phyloP scores from a whole-genome alignment of 176 grass and related monocot species.

The Microstegium vimineum region DNA sequence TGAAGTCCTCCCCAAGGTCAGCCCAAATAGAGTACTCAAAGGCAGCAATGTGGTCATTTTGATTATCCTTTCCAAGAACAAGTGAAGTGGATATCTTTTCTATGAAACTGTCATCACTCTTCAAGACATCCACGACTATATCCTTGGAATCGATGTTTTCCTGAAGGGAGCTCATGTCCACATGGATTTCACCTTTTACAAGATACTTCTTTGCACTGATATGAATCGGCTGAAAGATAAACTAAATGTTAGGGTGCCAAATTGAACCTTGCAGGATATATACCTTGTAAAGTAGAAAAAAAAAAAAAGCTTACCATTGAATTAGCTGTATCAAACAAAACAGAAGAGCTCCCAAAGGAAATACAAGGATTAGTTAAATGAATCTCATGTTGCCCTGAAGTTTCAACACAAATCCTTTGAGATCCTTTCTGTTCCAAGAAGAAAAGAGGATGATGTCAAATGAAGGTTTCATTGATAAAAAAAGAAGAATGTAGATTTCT shows the following conservation, averaged over 20 bases:
- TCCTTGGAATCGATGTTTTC: conserved; percentile 55
- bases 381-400: conserved; percentile 75
- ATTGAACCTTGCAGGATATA: conserved; percentile 3
- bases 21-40: conserved; percentile 94
- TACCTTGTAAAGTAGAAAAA: conserved; percentile 9
- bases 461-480: conserved; percentile 18
- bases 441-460: conserved; percentile 16
- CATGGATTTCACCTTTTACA: conserved; percentile 83
- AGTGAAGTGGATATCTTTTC: conserved; percentile 52
- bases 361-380: conserved; percentile 88
- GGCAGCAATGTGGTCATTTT: conserved; percentile 37
- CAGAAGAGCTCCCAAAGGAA: conserved; percentile 67
- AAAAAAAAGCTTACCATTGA: conserved; percentile 40
- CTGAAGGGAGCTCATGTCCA: conserved; percentile 44
- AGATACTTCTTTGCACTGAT: conserved; percentile 90
- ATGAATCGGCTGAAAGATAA: conserved; percentile 54
- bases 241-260: conserved; percentile 25
- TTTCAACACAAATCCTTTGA: conserved; percentile 81
- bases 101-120: conserved; percentile 44
- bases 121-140: conserved; percentile 70
- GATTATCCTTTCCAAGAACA: conserved; percentile 45
- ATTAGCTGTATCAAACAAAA: conserved; percentile 68
- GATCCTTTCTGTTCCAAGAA: conserved; percentile 67
- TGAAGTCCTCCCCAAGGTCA: conserved; percentile 71
- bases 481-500: conserved; percentile 8